Conservation (phyloP, 495 filamentous ascomycete genomes). For the Annulohypoxylon maeteangense region DNA sequence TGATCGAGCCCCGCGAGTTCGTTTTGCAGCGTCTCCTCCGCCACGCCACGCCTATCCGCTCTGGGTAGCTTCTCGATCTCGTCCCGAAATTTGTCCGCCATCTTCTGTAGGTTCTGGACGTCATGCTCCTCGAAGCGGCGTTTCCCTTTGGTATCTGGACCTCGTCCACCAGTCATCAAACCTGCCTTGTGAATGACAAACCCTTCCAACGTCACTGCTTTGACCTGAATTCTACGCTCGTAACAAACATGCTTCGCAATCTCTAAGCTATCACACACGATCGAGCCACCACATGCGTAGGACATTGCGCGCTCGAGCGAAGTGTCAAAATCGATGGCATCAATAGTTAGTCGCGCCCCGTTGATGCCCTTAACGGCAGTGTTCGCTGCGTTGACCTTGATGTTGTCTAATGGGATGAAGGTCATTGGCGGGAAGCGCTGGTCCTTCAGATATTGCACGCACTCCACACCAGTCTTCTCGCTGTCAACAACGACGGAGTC, state of each 20-base stretch:
- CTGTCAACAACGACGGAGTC: slow-evolving; percentile 97
- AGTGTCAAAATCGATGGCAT: slow-evolving; percentile 93
- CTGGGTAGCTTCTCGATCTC: slow-evolving; percentile 82
- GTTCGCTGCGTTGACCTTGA: slow-evolving; percentile 89
- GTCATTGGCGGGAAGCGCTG: slow-evolving; percentile 86
- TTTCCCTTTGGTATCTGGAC: slow-evolving; percentile 74
- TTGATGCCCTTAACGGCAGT: slow-evolving; percentile 90
- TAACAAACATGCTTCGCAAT: slow-evolving; percentile 92
- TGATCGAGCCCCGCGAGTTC: slow-evolving; percentile 88
- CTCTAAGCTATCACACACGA: slow-evolving; percentile 88
- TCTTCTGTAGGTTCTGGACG: slow-evolving; percentile 78
- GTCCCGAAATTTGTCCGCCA: slow-evolving; percentile 71
- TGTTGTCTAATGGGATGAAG: slow-evolving; percentile 95
- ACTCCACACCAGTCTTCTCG: slow-evolving; percentile 92
- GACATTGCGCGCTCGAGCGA: slow-evolving; percentile 89
- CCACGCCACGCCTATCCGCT: slow-evolving; percentile 73
- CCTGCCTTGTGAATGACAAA: slow-evolving; percentile 97
- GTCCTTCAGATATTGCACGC: slow-evolving; percentile 92
- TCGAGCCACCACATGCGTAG: slow-evolving; percentile 94
- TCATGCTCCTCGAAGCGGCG: slow-evolving; percentile 91
- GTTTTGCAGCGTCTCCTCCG: slow-evolving; percentile 82
- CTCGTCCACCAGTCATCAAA: slow-evolving; percentile 93
- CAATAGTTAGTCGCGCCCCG: slow-evolving; percentile 87
- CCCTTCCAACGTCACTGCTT: slow-evolving; percentile 92
- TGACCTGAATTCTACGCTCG: slow-evolving; percentile 83